These are phyloP conservation scores for Silene coronaria DNA, from an alignment of 179 eudicot genomes.

Conservation along the genomic window DNA sequence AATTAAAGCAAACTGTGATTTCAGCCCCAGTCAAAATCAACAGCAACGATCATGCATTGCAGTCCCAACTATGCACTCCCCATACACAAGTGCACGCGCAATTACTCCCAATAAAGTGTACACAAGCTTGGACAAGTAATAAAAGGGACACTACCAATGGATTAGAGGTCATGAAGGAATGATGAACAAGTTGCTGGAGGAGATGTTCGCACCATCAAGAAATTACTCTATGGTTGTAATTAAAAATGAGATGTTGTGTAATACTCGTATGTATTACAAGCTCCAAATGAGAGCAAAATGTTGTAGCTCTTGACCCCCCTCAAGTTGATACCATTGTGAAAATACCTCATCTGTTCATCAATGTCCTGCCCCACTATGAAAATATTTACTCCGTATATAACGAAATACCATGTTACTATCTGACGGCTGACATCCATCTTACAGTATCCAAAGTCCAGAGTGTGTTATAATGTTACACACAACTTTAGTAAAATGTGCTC, in stretches of 20 bases:
- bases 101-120: slow-evolving; percentile 9
- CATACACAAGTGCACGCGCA: slow-evolving; percentile 5
- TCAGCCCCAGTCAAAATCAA: slow-evolving; percentile 9
- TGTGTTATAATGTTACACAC: neutral
- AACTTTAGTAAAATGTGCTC: neutral
- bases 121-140: slow-evolving; percentile 13
- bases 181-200: slow-evolving; percentile 3
- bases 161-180: neutral
- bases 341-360: neutral
- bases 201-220: slow-evolving; percentile 3
- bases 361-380: neutral
- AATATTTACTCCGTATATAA: neutral
- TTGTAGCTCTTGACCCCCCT: slow-evolving; percentile 9
- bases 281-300: slow-evolving; percentile 1
- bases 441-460: slow-evolving; percentile 1
- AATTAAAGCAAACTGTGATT: slow-evolving; percentile 15
- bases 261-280: neutral
- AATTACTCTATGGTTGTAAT: neutral
- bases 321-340: neutral
- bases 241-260: neutral
- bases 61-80: slow-evolving; percentile 23
- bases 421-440: slow-evolving; percentile 4
- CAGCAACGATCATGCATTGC: neutral
- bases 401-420: slow-evolving; percentile 9
- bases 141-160: slow-evolving; percentile 14